A percentile compares a stretch with the other conserved stretches of the same genome.
Conservation (phyloP, 2,329 filamentous ascomycete species). For the Nigrospora sphaerica region DNA sequence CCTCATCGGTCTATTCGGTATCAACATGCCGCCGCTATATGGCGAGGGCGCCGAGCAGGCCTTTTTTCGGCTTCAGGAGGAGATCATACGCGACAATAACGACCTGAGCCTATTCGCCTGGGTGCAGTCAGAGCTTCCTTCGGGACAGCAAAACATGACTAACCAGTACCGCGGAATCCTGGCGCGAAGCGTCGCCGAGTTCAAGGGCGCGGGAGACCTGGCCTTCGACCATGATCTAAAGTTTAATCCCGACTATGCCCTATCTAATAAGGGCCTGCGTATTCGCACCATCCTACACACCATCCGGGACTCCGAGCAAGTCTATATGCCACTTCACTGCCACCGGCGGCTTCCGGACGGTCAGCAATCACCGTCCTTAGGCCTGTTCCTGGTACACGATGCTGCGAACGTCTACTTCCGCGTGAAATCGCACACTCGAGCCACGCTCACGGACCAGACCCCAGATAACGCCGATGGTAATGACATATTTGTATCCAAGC, state of each 20-base stretch:
- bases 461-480: background rate
- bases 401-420: background rate
- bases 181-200: background rate
- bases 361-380: background rate
- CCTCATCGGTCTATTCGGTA: slow-evolving; percentile 21
- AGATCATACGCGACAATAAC: slow-evolving; percentile 10
- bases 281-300: background rate
- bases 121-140: slow-evolving; percentile 3
- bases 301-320: background rate
- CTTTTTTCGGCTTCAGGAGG: background rate
- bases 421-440: background rate
- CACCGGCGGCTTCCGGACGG: background rate
- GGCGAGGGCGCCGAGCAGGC: slow-evolving; percentile 21
- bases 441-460: background rate
- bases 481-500: background rate
- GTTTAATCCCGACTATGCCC: background rate
- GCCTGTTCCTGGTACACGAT: background rate
- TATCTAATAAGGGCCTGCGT: background rate
- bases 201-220: background rate
- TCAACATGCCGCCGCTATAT: slow-evolving; percentile 22
- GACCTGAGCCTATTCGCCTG: background rate
- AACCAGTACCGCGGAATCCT: slow-evolving; percentile 3
- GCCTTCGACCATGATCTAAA: background rate
- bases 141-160: slow-evolving; percentile 18
- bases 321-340: background rate